Evolutionary conservation across 805 yeast genomes (phyloP), one percentile per base, ranked within the genome.

Genomic region (Yarrowia sp.): DNA sequence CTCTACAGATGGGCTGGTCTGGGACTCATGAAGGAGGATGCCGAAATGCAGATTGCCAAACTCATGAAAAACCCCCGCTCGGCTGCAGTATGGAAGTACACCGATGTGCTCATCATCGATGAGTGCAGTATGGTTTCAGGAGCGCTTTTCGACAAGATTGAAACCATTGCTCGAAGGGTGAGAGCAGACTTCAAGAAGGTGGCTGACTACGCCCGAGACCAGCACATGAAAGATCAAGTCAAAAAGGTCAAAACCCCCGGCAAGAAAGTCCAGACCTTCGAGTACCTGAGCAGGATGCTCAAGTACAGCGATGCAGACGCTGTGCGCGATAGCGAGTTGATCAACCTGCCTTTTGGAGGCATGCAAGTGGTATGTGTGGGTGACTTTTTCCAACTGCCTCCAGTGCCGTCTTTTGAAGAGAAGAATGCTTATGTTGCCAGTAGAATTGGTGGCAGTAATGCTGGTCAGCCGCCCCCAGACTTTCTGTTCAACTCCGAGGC

Each of bases 91-190:
- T 95, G 98, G 98, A 79, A 76, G 64, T 76, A 75, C 7, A 79
- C 88, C 2, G 82, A 82, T 68, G 95, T 90, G 1, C 78, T 95
- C 35, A 85, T 93, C 65, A 83, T 93, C 66, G 99, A 93, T 76
- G 99, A 93, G 76, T 82, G 93, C 4, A 92, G 98, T 0, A 93
- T 93, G 99, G 82, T 95, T 65, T 96, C 90, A 71, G 95, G 90
- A 0, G 76, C 71, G 1, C 79, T 92, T 51, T 82, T 93, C 68
- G 88, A 87, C 51, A 90, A 90, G 71, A 78, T 93, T 61, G 88
- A 90, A 67, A 75, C 71, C 7, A 75, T 92, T 35, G 98, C 93
- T 0, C 80, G 87, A 68, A 70, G 69, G 0, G 52, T 87, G 2
- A 75, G 88, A 12, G 19, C 51, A n/a, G 14, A 58, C 38, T 58